Conservation (phyloP, 768 basidiomycete genomes). For the Boletus speciosus region DNA sequence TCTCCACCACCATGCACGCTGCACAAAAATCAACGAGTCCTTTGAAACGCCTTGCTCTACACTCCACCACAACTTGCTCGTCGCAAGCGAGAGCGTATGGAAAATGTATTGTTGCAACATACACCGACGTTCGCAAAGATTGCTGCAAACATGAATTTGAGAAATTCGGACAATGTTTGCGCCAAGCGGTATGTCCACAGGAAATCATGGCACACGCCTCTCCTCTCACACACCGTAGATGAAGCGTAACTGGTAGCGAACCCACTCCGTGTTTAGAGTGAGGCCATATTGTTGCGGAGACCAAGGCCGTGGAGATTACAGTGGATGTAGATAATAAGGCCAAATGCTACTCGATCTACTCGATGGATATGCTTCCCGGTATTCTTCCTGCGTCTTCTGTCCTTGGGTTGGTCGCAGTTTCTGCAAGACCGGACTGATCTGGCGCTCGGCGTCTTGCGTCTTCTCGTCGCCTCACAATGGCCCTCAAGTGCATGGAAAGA, state of each 20-base stretch:
- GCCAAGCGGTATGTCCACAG: slow-evolving; percentile 60
- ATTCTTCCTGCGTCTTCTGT: slow-evolving; percentile 39
- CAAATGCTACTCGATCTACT: slow-evolving; percentile 21
- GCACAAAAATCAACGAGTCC: slow-evolving; percentile 39
- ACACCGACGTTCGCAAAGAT: slow-evolving; percentile 81
- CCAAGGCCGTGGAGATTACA: slow-evolving; percentile 12
- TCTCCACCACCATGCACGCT: slow-evolving; percentile 16
- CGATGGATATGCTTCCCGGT: slow-evolving; percentile 29
- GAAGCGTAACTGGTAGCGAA: slow-evolving; percentile 51
- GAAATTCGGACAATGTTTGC: slow-evolving; percentile 80
- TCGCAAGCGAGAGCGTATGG: slow-evolving; percentile 77
- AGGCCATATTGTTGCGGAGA: slow-evolving; percentile 7
- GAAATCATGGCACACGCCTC: not conserved
- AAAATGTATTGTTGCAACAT: slow-evolving; percentile 79
- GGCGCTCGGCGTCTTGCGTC: slow-evolving; percentile 37
- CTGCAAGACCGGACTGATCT: slow-evolving; percentile 20
- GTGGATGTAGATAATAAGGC: slow-evolving; percentile 13
- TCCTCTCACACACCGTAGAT: slow-evolving; percentile 36
- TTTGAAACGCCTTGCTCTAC: slow-evolving; percentile 61
- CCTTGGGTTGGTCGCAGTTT: slow-evolving; percentile 27
- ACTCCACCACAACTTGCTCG: slow-evolving; percentile 70
- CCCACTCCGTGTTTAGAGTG: not conserved
- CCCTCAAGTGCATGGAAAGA: slow-evolving; percentile 45
- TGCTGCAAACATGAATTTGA: slow-evolving; percentile 82
- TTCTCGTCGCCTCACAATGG: slow-evolving; percentile 49